Percentiles rank a stretch among this genome's conserved stretches.
phyloP scores from a whole-genome alignment of 495 filamentous ascomycete genomes.

The Rhizodiscina lignyota region DNA sequence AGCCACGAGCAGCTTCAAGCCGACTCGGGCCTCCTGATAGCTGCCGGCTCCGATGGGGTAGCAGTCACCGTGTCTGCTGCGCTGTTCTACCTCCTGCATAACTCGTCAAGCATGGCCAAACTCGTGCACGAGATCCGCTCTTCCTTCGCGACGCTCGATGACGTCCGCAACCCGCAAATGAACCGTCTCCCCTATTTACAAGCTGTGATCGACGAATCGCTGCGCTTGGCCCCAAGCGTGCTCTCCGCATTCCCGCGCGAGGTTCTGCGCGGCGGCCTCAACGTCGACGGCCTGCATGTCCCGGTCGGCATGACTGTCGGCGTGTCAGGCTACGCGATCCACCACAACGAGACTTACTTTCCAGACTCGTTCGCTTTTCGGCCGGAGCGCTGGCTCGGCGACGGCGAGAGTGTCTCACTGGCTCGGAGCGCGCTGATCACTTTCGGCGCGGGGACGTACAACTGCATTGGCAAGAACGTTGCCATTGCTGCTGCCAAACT shows the following conservation, averaged over 20 bases:
- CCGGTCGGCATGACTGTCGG: slow-evolving; percentile 16
- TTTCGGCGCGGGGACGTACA: slow-evolving; percentile 13
- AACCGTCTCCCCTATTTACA: slow-evolving; percentile 17
- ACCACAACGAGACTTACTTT: slow-evolving; percentile 16
- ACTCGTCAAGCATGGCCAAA: slow-evolving; percentile 11
- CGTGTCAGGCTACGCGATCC: slow-evolving; percentile 12
- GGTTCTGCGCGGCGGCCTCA: slow-evolving; percentile 6
- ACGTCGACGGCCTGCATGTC: slow-evolving; percentile 10
- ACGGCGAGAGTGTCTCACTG: slow-evolving; percentile 1
- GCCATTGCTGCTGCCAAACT: slow-evolving; percentile 14
- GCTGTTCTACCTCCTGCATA: slow-evolving; percentile 21
- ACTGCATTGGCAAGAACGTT: slow-evolving; percentile 15
- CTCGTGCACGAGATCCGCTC: slow-evolving; percentile 17
- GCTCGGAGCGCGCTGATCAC: slow-evolving; percentile 13
- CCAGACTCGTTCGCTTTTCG: slow-evolving; percentile 9
- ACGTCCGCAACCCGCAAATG: slow-evolving; percentile 15
- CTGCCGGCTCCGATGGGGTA: too few relatives aligned
- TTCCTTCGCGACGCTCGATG: slow-evolving; percentile 12
- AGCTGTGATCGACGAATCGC: slow-evolving; percentile 17
- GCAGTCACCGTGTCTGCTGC: slow-evolving; percentile 12
- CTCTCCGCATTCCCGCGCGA: slow-evolving; percentile 10
- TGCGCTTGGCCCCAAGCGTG: slow-evolving; percentile 16
- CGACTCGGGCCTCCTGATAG: too few relatives aligned
- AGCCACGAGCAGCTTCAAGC: too few relatives aligned
- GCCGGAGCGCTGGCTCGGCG: slow-evolving; percentile 15